Percentiles rank a stretch among this genome's conserved stretches.
Evolutionary conservation across 2,329 filamentous ascomycete genomes (phyloP).

Genomic region (Arthrobotrys sinensis): DNA sequence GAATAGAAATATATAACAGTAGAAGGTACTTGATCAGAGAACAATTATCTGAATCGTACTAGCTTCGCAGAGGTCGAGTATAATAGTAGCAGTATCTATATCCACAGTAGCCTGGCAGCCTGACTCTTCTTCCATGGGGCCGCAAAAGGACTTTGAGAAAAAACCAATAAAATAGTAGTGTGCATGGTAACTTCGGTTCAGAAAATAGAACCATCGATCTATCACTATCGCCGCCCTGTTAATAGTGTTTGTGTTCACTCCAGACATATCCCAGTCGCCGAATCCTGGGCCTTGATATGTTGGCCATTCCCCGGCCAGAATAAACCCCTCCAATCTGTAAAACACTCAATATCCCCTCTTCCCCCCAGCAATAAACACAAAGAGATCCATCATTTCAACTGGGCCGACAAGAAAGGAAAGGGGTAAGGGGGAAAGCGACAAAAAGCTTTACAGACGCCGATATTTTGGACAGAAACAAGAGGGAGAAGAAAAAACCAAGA

Average conservation of each 20-base stretch:
- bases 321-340: conserved; percentile 18
- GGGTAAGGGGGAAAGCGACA: conserved; percentile 19
- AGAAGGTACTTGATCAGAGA: conserved; percentile 9
- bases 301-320: conserved; percentile 15
- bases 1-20: conserved; percentile 9
- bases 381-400: conserved; percentile 14
- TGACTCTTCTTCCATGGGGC: conserved; percentile 4
- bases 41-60: conserved; percentile 8
- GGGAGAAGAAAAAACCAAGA: conserved; percentile 14
- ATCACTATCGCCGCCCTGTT: conserved; percentile 33
- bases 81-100: conserved; percentile 10
- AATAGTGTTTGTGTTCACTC: conserved; percentile 22
- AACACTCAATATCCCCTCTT: conserved; percentile 36
- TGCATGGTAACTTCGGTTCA: conserved; percentile 23
- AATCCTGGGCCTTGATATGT: conserved; percentile 22
- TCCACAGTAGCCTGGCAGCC: background rate
- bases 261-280: conserved; percentile 26
- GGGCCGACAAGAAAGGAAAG: conserved; percentile 16
- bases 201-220: conserved; percentile 13
- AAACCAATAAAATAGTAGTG: conserved; percentile 14
- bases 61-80: background rate
- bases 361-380: conserved; percentile 18
- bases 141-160: conserved; percentile 4
- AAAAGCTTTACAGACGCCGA: conserved; percentile 36
- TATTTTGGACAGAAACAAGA: conserved; percentile 27